phyloP scores from a whole-genome alignment of 1,139 yeast genomes.

The Sugiyamaella grinbergsii region DNA sequence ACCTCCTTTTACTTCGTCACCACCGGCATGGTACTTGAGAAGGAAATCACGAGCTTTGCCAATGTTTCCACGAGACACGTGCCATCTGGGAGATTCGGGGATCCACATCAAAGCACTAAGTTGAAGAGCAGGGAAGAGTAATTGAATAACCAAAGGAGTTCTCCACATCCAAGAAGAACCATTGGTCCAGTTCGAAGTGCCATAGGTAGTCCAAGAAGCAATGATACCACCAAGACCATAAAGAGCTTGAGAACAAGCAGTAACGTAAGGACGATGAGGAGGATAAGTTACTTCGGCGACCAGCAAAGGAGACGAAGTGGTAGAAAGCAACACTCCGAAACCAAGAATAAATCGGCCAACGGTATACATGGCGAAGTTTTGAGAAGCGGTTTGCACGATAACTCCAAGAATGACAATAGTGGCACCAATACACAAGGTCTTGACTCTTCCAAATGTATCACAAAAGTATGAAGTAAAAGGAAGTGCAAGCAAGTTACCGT shows the following conservation, averaged over 20 bases:
- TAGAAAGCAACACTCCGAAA: conserved; percentile 32
- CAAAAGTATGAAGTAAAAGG: conserved; percentile 38
- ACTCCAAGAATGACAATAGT: conserved; percentile 49
- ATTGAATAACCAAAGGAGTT: conserved; percentile 52
- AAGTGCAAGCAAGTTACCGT: conserved; percentile 18
- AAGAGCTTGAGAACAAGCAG: conserved; percentile 48
- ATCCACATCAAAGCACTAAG: conserved; percentile 56
- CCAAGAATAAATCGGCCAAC: conserved; percentile 34
- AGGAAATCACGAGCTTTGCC: conserved; percentile 48
- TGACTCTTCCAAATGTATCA: conserved; percentile 53
- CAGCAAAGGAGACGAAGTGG: conserved; percentile 30
- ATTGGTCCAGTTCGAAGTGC: conserved; percentile 40
- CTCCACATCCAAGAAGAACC: conserved; percentile 46
- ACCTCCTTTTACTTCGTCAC: conserved; percentile 27
- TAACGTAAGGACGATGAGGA: conserved; percentile 29
- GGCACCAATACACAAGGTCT: conserved; percentile 47
- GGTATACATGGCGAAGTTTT: conserved; percentile 48
- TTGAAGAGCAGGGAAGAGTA: conserved; percentile 48
- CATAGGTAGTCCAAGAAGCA: conserved; percentile 52
- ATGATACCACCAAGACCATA: conserved; percentile 51
- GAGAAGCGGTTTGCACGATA: conserved; percentile 48
- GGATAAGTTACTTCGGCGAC: conserved; percentile 31
- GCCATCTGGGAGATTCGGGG: conserved; percentile 74
- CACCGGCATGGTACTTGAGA: conserved; percentile 33
- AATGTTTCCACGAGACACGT: conserved; percentile 50